Evolutionary conservation across 2,329 filamentous ascomycete genomes (phyloP), one percentile per base, ranked within the genome.

Genomic region (Pestalotiopsis fici): DNA sequence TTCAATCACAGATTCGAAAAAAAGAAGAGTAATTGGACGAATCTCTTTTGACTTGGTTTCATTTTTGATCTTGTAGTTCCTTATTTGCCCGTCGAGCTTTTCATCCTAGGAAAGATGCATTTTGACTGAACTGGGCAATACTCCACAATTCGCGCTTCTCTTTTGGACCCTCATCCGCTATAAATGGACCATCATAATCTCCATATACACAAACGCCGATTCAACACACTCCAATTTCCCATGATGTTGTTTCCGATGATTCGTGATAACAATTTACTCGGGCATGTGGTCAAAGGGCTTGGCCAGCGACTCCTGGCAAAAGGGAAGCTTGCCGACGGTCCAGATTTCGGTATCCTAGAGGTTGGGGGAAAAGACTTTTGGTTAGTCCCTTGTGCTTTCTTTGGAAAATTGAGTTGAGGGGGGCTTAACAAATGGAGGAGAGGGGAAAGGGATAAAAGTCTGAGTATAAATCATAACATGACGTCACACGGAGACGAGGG

Each of bases 301-400:
- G 62, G 82, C 87, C 69, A 91, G 82, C 71, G 86, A 79, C 83
- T 92, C 90, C 82, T 88, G 83, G 82, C 89, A 90, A 82, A 91
- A 92, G 18, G 90, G 89, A 71, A 92, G 85, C 85, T 92, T 92
- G 81, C 87, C 78, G 70, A 83, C 86, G 62, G 88, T 90, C 89
- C 90, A 92, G 80, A 92, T 91, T 81, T 92, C 90, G 72, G 88
- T 90, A 73, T 89, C 85, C 85, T 88, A 28, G 27, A 50, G 4
- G 7, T 21, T 4, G 54, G 12, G 35, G 21, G 18, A 54, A 13
- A 31, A 27, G 31, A 2, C 31, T 2, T 28, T 74, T 31, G 70
- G 69, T 59, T 23, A 61, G 59, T 31, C 50, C 23, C 67, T 27
- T 18, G 25, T 11, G 9, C 23, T 31, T 27, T 12, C 9, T 3